Conservation (phyloP, 345 rosid genomes). For the Moricandia arvensis region DNA sequence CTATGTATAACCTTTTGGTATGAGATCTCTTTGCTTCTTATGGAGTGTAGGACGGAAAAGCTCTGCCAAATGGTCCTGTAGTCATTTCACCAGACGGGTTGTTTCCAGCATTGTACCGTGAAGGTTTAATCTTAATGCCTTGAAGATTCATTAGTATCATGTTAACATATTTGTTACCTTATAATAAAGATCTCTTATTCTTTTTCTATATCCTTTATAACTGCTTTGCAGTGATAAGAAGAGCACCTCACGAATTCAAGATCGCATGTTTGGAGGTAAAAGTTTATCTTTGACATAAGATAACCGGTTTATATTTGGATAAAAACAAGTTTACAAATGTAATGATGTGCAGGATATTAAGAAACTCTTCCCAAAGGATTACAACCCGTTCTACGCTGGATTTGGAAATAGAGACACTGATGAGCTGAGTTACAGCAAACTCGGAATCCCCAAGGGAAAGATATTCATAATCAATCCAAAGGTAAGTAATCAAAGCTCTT, state of each 20-base stretch:
- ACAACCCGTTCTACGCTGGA: constrained; percentile 93
- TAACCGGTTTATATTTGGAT: not conserved
- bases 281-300: not conserved
- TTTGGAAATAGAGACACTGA: constrained; percentile 93
- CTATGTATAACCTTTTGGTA: not conserved
- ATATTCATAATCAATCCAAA: constrained; percentile 88
- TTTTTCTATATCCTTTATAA: not conserved
- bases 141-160: constrained; percentile 12
- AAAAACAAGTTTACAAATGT: constrained; percentile 1
- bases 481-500: constrained; percentile 55
- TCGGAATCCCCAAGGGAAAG: constrained; percentile 91
- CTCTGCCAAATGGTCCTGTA: constrained; percentile 84
- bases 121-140: constrained; percentile 48
- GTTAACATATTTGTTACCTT: not conserved
- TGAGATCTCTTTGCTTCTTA: constrained; percentile 20
- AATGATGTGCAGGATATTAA: constrained; percentile 64
- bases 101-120: constrained; percentile 85
- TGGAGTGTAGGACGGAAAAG: constrained; percentile 71
- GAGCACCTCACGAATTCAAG: constrained; percentile 96
- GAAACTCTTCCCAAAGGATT: constrained; percentile 75
- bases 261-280: constrained; percentile 90
- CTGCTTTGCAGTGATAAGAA: constrained; percentile 68
- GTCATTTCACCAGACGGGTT: constrained; percentile 92
- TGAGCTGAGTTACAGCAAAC: constrained; percentile 84
- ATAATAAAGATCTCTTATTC: not conserved